A percentile compares a stretch with the other conserved stretches of the same genome.
Conservation (phyloP, 1,139 yeast genomes). For the Suhomyces yuchorum region DNA sequence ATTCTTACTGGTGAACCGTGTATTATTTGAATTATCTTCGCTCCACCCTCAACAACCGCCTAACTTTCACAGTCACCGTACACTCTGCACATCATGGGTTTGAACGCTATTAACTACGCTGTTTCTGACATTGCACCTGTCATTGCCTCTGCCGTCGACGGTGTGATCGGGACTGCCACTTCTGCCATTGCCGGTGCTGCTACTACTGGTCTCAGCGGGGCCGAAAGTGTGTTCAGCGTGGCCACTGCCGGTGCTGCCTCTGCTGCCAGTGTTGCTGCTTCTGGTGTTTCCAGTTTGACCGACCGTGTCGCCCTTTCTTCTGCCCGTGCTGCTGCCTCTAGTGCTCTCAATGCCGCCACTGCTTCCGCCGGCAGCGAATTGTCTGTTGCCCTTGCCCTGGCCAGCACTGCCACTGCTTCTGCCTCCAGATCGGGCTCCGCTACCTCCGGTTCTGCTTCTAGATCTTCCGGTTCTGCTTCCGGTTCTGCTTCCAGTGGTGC, state of each 20-base stretch:
- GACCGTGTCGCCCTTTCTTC: constrained; percentile 13
- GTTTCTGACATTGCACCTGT: constrained; percentile 13
- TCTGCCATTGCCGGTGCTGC: constrained; percentile 15
- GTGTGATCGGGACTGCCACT: constrained; percentile 14
- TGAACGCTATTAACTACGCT: constrained; percentile 23
- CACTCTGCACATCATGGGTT: constrained; percentile 10
- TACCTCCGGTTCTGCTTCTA: constrained; percentile 5
- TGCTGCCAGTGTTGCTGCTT: constrained; percentile 4
- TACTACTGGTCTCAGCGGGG: constrained; percentile 18
- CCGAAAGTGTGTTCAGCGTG: constrained; percentile 15
- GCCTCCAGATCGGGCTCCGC: not conserved
- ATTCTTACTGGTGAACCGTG: not conserved
- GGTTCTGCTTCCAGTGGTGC: constrained; percentile 3
- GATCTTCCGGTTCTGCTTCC: not conserved
- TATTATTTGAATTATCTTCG: not conserved
- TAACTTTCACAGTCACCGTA: too few relatives aligned
- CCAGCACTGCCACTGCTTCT: not conserved
- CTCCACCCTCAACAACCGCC: too few relatives aligned
- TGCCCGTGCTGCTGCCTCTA: constrained; percentile 9
- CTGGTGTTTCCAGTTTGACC: constrained; percentile 9
- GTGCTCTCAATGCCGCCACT: constrained; percentile 2
- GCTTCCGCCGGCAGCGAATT: not conserved
- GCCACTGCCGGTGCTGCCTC: constrained; percentile 16
- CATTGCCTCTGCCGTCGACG: constrained; percentile 15
- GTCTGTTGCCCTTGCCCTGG: constrained; percentile 6